These are phyloP conservation scores for Didymella segeticola DNA, from an alignment of 2,329 filamentous ascomycete species.

Conservation along the genomic window DNA sequence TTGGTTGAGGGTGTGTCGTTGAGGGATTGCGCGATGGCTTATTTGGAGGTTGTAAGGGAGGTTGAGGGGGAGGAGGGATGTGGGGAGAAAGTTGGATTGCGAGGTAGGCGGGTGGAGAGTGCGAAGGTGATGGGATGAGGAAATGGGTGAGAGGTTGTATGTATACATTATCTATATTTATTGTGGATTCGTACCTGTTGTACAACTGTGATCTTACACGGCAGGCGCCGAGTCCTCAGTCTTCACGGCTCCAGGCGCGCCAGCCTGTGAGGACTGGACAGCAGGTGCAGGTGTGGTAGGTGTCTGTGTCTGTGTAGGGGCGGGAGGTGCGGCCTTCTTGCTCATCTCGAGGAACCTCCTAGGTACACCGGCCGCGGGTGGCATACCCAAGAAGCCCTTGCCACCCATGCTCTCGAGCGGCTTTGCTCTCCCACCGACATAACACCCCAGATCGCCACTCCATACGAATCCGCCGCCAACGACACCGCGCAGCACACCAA, in stretches of 20 bases:
- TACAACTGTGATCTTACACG: background rate
- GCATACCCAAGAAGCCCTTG: constrained; percentile 52
- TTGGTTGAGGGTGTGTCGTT: background rate
- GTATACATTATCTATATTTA: background rate
- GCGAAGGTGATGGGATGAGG: background rate
- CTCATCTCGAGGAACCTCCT: constrained; percentile 67
- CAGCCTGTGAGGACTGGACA: background rate
- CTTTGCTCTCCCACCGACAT: constrained; percentile 69
- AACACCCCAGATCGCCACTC: constrained; percentile 81
- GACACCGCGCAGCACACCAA: constrained; percentile 79
- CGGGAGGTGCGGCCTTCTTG: constrained; percentile 18
- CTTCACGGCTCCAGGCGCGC: background rate
- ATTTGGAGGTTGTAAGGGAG: background rate
- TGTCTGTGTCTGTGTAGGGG: background rate
- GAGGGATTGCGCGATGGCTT: background rate
- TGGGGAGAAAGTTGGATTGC: no score
- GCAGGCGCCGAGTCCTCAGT: background rate
- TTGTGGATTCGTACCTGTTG: background rate
- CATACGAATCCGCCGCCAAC: constrained; percentile 77
- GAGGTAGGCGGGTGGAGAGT: no score
- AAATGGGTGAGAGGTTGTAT: background rate
- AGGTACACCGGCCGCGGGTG: constrained; percentile 78
- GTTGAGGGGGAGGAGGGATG: background rate
- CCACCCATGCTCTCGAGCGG: constrained; percentile 37
- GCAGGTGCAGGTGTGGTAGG: background rate